These are phyloP conservation scores for Colletotrichum lentis DNA, from an alignment of 2,329 filamentous ascomycete species.

Conservation along the genomic window DNA sequence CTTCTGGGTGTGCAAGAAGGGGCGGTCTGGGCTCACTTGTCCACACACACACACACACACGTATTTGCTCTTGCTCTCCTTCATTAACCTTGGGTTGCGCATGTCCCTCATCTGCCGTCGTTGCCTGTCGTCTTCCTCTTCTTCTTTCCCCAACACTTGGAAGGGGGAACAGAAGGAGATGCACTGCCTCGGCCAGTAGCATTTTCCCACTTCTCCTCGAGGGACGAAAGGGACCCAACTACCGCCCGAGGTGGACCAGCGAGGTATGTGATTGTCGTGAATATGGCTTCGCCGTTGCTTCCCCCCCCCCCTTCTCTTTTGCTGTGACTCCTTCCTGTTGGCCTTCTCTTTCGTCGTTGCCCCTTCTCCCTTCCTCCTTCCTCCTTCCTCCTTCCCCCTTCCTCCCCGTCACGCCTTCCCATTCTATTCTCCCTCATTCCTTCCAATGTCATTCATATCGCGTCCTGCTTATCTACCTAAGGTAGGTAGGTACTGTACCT, in stretches of 20 bases:
- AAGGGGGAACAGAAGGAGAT: conserved; percentile 17
- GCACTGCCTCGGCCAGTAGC: conserved; percentile 8
- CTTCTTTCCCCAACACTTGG: conserved; percentile 9
- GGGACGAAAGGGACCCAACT: background rate
- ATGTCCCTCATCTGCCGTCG: background rate
- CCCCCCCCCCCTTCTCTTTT: background rate
- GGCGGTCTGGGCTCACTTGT: conserved; percentile 36
- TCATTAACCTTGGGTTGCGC: conserved; percentile 15
- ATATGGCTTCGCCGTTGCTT: background rate
- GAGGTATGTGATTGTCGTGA: conserved; percentile 2
- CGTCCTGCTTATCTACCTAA: too few relatives aligned
- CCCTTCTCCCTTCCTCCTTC: background rate
- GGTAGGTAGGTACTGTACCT: too few relatives aligned
- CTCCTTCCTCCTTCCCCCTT: too few relatives aligned
- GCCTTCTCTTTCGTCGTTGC: background rate
- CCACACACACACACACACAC: too few relatives aligned
- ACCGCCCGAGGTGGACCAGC: background rate
- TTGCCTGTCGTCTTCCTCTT: conserved; percentile 1
- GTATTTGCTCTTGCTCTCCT: background rate
- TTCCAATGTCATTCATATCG: background rate
- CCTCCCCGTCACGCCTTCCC: background rate
- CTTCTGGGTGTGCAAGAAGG: conserved; percentile 15
- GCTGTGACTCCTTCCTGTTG: too few relatives aligned
- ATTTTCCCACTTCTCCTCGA: conserved; percentile 4
- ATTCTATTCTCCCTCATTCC: background rate